Percentiles rank a stretch among this genome's conserved stretches.
Evolutionary conservation across 306 rosid genomes (phyloP).

Genomic region (cucumber (Cucumis sativus)): Cucumber_9930_V3 NC_026659.2:88501-89000

Average conservation of each 20-base stretch:
- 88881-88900: background rate
- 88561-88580: background rate
- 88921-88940: background rate
- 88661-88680: background rate
- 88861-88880: background rate
- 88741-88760: background rate
- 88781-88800: background rate
- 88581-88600: background rate
- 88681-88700: background rate
- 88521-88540: background rate
- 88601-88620: too few species aligned
- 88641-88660: background rate
- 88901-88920: background rate
- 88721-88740: background rate
- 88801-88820: background rate
- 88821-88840: background rate
- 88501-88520: background rate
- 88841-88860: background rate
- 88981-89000: background rate
- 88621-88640: background rate
- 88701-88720: background rate
- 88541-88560: background rate
- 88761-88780: background rate
- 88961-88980: background rate
- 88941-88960: background rate